Conservation (phyloP, 2,329 filamentous ascomycete genomes). For the Neofusicoccum umdonicola region DNA sequence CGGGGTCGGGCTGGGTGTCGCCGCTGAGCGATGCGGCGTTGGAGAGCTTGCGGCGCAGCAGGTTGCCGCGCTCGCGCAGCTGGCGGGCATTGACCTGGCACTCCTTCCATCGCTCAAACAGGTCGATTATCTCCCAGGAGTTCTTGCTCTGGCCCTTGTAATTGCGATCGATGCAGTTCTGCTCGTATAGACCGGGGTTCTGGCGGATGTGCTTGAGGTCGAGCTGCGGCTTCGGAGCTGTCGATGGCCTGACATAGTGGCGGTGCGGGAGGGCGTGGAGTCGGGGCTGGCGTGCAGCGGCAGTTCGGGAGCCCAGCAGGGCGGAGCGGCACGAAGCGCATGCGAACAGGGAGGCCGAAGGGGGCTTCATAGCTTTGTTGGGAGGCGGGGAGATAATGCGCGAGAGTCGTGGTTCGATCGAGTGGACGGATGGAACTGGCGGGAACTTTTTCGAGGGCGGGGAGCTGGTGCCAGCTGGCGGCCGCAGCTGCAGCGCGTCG, state of each 20-base stretch:
- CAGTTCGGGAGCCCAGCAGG: slow-evolving; percentile 6
- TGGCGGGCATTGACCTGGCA: slow-evolving; percentile 60
- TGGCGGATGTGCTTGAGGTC: slow-evolving; percentile 89
- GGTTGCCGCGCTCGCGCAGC: slow-evolving; percentile 66
- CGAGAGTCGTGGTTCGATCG: neutral
- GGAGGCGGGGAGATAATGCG: neutral
- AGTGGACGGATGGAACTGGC: slow-evolving; percentile 3
- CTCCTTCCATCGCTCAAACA: slow-evolving; percentile 45
- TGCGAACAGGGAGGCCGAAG: slow-evolving; percentile 22
- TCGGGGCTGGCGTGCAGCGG: neutral
- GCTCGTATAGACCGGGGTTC: slow-evolving; percentile 74
- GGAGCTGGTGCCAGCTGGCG: slow-evolving; percentile 15
- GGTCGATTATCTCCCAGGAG: slow-evolving; percentile 53
- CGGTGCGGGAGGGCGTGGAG: slow-evolving; percentile 29
- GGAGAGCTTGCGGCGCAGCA: slow-evolving; percentile 54
- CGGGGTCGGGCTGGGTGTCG: slow-evolving; percentile 29
- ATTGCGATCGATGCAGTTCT: slow-evolving; percentile 83
- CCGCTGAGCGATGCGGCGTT: slow-evolving; percentile 38
- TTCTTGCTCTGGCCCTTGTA: slow-evolving; percentile 59
- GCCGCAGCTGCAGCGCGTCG: slow-evolving; percentile 7
- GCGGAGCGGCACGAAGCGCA: slow-evolving; percentile 21
- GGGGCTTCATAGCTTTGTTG: slow-evolving; percentile 25
- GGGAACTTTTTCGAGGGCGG: slow-evolving; percentile 13
- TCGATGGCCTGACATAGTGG: slow-evolving; percentile 58
- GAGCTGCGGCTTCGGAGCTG: slow-evolving; percentile 74